Base-by-base conservation (phyloP, 192 early-diverging fungal species). In the Irineochytrium annulatum region DNA sequence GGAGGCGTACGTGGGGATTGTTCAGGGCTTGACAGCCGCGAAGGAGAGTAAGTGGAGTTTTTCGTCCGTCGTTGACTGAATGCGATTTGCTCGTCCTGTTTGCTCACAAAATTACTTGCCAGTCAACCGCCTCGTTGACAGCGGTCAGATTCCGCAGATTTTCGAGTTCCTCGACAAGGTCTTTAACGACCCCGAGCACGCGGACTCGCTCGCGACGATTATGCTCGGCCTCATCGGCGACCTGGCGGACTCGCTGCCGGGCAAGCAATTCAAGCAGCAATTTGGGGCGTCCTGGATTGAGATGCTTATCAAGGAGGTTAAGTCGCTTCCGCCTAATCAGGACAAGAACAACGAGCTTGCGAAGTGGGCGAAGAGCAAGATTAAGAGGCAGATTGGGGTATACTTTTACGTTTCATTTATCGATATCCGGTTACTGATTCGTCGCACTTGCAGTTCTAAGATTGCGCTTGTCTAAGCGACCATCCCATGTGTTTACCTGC, bases 1-100 rank as follows among this genome's bases (percentile, higher is more conserved):
- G 35, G 95, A 98, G 70, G 93, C 93, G 6, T 96, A 92, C 74
- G 90, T 97, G 22, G 97, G 97, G 34, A 97, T 99, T 53, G 81
- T 87, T 0, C 94, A 98, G 63, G 97, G 94, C 2, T 71, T 98
- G 72, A 91, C 91, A 64, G 67, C 80, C 1, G 87, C 83, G 19
- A 78, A 84, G 43, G 86, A 89, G 62, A 78, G 87, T 86, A 27
- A 43, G 63, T 70, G 4, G 16, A 20, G 27, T 65, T 19, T 11
- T 52, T 55, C 27, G 28, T 2, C 41, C 20, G 59, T 41, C 14
- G 57, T 19, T 28, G 34, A 30, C 20, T 35, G 67, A 33, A 22
- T 5, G 54, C 29, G 11, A 33, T 66, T 67, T 71, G 55, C 29
- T 35, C 31, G 33, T 55, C 55, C 30, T 30, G 11, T 34, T 56